These are phyloP conservation scores for Curvularia sp. DNA, from an alignment of 2,329 filamentous ascomycete genomes.

Conservation along the genomic window DNA sequence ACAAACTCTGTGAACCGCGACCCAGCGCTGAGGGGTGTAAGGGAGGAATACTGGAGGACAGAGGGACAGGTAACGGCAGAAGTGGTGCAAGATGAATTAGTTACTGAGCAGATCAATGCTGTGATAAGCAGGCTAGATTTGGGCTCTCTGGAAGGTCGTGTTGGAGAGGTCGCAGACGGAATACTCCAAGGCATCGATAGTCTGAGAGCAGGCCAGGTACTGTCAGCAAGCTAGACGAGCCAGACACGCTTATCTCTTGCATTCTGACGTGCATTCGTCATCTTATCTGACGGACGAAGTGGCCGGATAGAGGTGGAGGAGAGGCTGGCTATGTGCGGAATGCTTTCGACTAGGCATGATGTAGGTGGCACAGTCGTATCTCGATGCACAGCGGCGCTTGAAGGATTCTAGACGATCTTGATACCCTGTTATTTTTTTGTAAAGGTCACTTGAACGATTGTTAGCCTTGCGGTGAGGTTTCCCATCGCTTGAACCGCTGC, in stretches of 20 bases:
- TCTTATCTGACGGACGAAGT: conserved; percentile 12
- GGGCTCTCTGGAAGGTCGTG: conserved; percentile 66
- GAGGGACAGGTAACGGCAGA: conserved; percentile 76
- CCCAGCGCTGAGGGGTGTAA: conserved; percentile 69
- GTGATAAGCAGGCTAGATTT: conserved; percentile 72
- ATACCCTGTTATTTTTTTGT: conserved; percentile 25
- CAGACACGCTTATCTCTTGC: conserved; percentile 6
- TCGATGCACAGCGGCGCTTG: conserved; percentile 13
- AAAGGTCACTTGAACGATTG: conserved; percentile 32
- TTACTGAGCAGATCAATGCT: conserved; percentile 73
- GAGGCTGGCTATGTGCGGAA: conserved; percentile 31
- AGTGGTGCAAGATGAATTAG: conserved; percentile 80
- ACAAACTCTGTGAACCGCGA: conserved; percentile 82
- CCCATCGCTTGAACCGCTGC: conserved; percentile 29
- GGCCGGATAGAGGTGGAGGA: conserved; percentile 38
- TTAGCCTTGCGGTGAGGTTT: conserved; percentile 22
- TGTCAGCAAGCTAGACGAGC: conserved; percentile 10
- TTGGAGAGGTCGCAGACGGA: conserved; percentile 58
- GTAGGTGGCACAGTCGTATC: conserved; percentile 20
- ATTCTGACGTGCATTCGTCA: conserved; percentile 10
- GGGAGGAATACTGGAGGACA: conserved; percentile 79
- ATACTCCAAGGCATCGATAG: conserved; percentile 46
- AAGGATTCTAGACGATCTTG: conserved; percentile 12
- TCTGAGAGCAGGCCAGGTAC: conserved; percentile 19
- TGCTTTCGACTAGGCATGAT: conserved; percentile 14